Conservation (phyloP, 805 yeast species). For the Lachancea thermotolerans region DNA sequence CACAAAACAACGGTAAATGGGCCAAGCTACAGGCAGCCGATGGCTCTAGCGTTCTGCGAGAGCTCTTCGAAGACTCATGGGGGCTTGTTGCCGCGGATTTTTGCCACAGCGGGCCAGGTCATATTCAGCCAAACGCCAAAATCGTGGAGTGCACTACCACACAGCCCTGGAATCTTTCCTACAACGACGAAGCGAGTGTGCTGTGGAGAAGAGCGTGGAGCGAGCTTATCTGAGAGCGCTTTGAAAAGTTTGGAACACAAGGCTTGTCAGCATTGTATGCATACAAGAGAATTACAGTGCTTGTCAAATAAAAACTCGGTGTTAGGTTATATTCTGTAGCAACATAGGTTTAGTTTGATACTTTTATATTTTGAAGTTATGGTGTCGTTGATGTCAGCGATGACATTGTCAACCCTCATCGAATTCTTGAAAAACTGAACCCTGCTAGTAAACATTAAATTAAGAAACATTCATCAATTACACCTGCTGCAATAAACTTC, state of each 20-base stretch:
- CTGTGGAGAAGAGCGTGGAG: slow-evolving; percentile 3
- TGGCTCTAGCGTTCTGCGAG: slow-evolving; percentile 19
- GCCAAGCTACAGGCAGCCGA: slow-evolving; percentile 13
- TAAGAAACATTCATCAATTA: not conserved
- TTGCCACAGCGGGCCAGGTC: slow-evolving; percentile 4
- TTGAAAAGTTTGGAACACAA: not conserved
- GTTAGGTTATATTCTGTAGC: too few relatives aligned
- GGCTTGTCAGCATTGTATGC: not conserved
- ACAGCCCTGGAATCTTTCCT: slow-evolving; percentile 3
- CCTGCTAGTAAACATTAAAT: not conserved
- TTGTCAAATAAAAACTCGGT: too few relatives aligned
- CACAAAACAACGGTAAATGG: slow-evolving; percentile 11
- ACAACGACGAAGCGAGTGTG: not conserved
- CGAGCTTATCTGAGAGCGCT: not conserved
- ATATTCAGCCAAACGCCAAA: slow-evolving; percentile 1
- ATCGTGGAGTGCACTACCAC: slow-evolving; percentile 2
- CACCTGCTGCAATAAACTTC: not conserved
- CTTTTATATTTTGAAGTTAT: too few relatives aligned
- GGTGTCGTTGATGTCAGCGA: too few relatives aligned
- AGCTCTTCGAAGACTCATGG: slow-evolving; percentile 29
- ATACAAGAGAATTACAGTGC: not conserved
- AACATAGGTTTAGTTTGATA: too few relatives aligned
- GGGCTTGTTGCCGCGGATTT: slow-evolving; percentile 13
- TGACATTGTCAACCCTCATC: too few relatives aligned
- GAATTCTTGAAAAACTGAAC: too few relatives aligned